These are phyloP conservation scores for Cyathus pygmaeus DNA, from an alignment of 1,284 basidiomycete species.

Conservation along the genomic window DNA sequence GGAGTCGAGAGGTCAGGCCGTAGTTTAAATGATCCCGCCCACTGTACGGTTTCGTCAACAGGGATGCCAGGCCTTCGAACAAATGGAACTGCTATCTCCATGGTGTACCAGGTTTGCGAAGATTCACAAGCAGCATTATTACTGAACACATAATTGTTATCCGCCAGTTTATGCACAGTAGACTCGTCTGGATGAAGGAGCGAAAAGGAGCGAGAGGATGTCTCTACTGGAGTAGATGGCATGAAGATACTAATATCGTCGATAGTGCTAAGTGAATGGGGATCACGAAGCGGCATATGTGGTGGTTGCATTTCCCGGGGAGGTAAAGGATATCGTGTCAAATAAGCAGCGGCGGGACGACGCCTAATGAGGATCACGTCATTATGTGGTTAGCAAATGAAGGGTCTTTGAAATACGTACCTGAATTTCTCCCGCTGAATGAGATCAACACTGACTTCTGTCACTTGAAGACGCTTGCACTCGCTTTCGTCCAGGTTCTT, in stretches of 20 bases:
- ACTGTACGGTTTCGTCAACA: constrained; percentile 43
- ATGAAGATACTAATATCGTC: constrained; percentile 63
- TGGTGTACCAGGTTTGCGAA: constrained; percentile 65
- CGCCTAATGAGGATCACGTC: constrained; percentile 42
- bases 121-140: constrained; percentile 40
- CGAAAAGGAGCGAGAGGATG: constrained; percentile 58
- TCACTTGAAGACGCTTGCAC: constrained; percentile 62
- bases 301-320: constrained; percentile 69
- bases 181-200: constrained; percentile 58
- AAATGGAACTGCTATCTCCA: constrained; percentile 67
- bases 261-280: constrained; percentile 62
- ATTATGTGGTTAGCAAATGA: neutral
- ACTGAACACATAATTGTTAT: constrained; percentile 57
- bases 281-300: constrained; percentile 58
- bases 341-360: constrained; percentile 49
- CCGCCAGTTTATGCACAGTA: constrained; percentile 56
- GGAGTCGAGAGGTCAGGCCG: constrained; percentile 61
- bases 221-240: constrained; percentile 26
- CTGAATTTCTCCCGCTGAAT: constrained; percentile 72
- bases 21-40: constrained; percentile 55
- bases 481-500: constrained; percentile 57
- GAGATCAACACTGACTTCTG: constrained; percentile 63
- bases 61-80: constrained; percentile 24
- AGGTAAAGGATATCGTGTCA: constrained; percentile 63
- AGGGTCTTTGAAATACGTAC: constrained; percentile 48